Percentiles rank a stretch among this genome's conserved stretches.
Conservation (phyloP, 768 basidiomycete species). For the Pisolithus marmoratus region DNA sequence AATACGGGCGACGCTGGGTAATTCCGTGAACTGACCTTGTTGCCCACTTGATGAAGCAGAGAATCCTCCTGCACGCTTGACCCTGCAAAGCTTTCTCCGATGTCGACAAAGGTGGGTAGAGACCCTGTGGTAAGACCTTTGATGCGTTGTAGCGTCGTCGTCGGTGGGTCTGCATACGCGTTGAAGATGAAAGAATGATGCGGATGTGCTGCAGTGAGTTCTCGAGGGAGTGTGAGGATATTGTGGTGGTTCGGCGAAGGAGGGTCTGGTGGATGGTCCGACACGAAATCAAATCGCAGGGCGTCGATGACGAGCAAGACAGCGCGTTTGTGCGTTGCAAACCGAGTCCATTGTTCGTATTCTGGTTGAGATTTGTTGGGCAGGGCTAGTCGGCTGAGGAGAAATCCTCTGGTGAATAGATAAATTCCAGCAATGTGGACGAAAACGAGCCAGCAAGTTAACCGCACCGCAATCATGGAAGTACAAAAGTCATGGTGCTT, state of each 20-base stretch:
- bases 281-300: slow-evolving; percentile 89
- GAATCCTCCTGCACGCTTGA: slow-evolving; percentile 87
- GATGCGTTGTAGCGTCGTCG: slow-evolving; percentile 89
- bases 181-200: slow-evolving; percentile 81
- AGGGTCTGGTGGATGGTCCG: slow-evolving; percentile 54
- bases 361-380: slow-evolving; percentile 40
- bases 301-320: slow-evolving; percentile 88
- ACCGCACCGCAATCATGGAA: no score
- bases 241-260: slow-evolving; percentile 72
- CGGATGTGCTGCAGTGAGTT: slow-evolving; percentile 61
- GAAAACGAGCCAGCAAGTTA: slow-evolving; percentile 44
- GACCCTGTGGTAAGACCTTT: slow-evolving; percentile 95
- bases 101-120: slow-evolving; percentile 90
- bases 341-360: slow-evolving; percentile 36
- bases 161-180: slow-evolving; percentile 90
- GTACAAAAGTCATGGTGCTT: no score
- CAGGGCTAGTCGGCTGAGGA: slow-evolving; percentile 59
- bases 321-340: slow-evolving; percentile 70
- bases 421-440: slow-evolving; percentile 77
- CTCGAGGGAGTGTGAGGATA: slow-evolving; percentile 70
- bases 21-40: slow-evolving; percentile 40
- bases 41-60: slow-evolving; percentile 63
- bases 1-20: no score
- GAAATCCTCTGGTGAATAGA: slow-evolving; percentile 89
- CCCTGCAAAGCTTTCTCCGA: slow-evolving; percentile 89